These are phyloP conservation scores for baker's yeast (Saccharomyces cerevisiae) DNA, from an alignment of 805 yeast genomes.

Conservation along the genomic window DNA sequence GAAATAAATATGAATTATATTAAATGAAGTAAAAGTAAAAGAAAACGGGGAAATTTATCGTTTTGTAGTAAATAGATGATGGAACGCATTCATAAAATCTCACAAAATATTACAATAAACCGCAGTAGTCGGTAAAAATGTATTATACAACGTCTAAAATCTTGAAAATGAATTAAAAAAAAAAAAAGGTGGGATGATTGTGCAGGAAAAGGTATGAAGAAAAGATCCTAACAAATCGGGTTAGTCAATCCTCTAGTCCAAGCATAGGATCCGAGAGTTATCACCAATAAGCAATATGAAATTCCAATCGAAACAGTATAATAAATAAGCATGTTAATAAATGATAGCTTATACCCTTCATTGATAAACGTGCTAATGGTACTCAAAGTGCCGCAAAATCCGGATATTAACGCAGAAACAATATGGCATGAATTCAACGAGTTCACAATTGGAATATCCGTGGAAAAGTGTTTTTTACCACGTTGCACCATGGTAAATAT, in stretches of 20 bases:
- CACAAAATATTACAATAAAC: too few relatives aligned
- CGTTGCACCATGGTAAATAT: conserved; percentile 26
- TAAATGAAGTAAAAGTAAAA: too few relatives aligned
- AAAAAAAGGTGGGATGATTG: too few relatives aligned
- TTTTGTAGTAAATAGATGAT: too few relatives aligned
- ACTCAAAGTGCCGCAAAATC: conserved; percentile 63
- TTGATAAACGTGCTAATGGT: conserved; percentile 68
- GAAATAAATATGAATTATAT: too few relatives aligned
- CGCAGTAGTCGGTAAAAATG: too few relatives aligned
- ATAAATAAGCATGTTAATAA: conserved; percentile 40
- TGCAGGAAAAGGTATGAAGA: too few relatives aligned
- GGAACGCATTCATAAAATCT: too few relatives aligned
- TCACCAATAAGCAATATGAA: conserved; percentile 42
- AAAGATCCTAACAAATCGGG: conserved; percentile 9
- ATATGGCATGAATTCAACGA: conserved; percentile 40
- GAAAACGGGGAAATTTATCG: too few relatives aligned
- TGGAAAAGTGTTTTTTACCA: conserved; percentile 31
- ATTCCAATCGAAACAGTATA: conserved; percentile 38
- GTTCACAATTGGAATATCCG: conserved; percentile 25
- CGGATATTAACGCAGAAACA: conserved; percentile 36
- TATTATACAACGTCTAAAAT: too few relatives aligned
- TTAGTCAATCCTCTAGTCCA: conserved; percentile 44
- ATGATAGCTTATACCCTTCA: conserved; percentile 41
- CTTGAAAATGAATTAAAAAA: too few relatives aligned
- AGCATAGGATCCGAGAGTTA: conserved; percentile 62